Evolutionary conservation across 164 flowering plant genomes (phyloP), one percentile per base, ranked within the genome.

Genomic region (Aristolochia californica): DNA sequence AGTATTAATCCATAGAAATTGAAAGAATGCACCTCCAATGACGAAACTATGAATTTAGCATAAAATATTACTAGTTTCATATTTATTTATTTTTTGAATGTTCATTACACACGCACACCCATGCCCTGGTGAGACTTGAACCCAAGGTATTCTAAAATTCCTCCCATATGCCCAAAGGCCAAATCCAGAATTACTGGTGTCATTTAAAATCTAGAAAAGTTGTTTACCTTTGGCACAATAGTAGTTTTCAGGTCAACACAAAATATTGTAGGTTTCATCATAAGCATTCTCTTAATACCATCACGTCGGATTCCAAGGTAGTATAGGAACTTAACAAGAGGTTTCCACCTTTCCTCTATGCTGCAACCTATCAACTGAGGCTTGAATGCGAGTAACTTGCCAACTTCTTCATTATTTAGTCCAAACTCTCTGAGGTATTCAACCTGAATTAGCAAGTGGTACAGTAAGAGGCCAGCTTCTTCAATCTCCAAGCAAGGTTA

Each of bases 311-410:
- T 69, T 54, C 98, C 97, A 62, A 80, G 86, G 72, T 88, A 93
- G 66, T 89, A 87, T 1, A 93, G 69, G 59, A 83, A 89, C 78
- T 82, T 89, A 44, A 93, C 81, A 48, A 87, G 84, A 66, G 97
- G 98, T 70, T 83, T 87, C 97, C 95, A 93, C 74, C 78, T 77
- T 48, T 80, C 83, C 65, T 89, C 96, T 58, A 89, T 87, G 78
- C 94, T 75, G 65, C 91, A 85, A 44, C 77, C 83, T 94, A 93
- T 87, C 72, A 93, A 60, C 2, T 87, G 85, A n/a, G 98, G 98
- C 68, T 74, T 85, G 58, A 80, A 82, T 47, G 97, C 94, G 18
- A 93, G 62, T 45, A 93, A 69, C 70, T 78, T 73, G 34, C 94
- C 85, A 58, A 82, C 76, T 26, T 83, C 89, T 73, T 87, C 86